These are phyloP conservation scores for Marsdenia floribunda DNA, from an alignment of 257 asterid genomes.

Conservation along the genomic window DNA sequence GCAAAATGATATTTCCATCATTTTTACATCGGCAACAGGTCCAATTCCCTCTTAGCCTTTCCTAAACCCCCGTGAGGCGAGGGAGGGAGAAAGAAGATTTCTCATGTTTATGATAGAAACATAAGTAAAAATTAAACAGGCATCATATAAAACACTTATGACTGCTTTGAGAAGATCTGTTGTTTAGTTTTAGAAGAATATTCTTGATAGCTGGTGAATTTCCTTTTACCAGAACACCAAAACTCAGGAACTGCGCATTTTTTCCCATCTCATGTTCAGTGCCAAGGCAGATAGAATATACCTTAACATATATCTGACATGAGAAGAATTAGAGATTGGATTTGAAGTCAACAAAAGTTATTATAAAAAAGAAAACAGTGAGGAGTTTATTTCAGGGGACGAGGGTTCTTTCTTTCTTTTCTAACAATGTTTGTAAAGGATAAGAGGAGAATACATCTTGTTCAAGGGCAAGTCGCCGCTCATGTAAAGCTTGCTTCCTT, in stretches of 20 bases:
- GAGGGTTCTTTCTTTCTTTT: neutral
- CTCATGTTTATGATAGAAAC: neutral
- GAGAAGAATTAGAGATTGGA: neutral
- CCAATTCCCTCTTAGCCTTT: neutral
- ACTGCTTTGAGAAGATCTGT: neutral
- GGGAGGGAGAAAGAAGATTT: neutral
- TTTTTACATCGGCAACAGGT: neutral
- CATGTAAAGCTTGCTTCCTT: slow-evolving; percentile 91
- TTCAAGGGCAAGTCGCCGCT: slow-evolving; percentile 90
- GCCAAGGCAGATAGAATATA: too few species aligned
- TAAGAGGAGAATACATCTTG: slow-evolving; percentile 57
- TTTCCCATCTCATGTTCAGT: neutral
- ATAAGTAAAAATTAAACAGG: neutral
- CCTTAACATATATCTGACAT: neutral
- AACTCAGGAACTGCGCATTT: neutral
- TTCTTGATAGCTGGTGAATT: neutral
- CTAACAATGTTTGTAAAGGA: neutral
- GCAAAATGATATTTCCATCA: neutral
- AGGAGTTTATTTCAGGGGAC: neutral
- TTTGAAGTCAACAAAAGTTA: neutral
- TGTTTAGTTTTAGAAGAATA: neutral
- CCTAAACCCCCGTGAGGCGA: neutral
- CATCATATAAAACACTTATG: neutral
- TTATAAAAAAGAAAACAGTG: neutral
- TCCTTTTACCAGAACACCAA: neutral